These are phyloP conservation scores for Inga leiocalycina DNA, from an alignment of 306 rosid species.

Conservation along the genomic window DNA sequence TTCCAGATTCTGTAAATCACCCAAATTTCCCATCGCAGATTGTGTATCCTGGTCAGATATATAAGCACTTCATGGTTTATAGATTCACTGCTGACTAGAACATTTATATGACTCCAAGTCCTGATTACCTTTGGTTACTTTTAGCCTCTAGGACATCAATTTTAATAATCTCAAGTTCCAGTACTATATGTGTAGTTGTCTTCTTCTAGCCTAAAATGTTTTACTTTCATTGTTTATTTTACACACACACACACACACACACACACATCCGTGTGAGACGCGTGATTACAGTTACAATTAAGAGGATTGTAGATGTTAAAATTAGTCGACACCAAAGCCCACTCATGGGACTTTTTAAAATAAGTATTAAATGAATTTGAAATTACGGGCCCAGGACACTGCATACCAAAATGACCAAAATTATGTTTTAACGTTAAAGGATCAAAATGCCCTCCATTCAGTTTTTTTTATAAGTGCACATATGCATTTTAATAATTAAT, in stretches of 20 bases:
- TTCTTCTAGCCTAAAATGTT: neutral
- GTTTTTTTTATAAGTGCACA: too few species aligned
- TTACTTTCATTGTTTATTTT: neutral
- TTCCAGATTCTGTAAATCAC: conserved; percentile 59
- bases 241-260: too few species aligned
- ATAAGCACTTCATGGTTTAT: conserved; percentile 57
- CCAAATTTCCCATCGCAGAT: conserved; percentile 61
- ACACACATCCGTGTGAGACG: neutral
- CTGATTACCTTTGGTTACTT: neutral
- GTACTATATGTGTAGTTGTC: neutral
- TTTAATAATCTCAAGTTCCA: neutral
- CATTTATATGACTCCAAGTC: too few species aligned
- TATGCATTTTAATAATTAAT: too few species aligned
- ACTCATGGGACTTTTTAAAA: too few species aligned
- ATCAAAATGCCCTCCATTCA: too few species aligned
- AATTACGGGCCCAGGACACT: too few species aligned
- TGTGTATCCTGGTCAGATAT: conserved; percentile 56
- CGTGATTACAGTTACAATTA: neutral
- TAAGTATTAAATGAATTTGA: too few species aligned
- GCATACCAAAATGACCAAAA: too few species aligned
- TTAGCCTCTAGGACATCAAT: neutral
- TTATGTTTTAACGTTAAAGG: too few species aligned
- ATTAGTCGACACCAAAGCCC: too few species aligned
- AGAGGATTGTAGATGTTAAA: too few species aligned
- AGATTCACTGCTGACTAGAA: conserved; percentile 52